These are phyloP conservation scores for Bipolaris bicolor DNA, from an alignment of 2,329 filamentous ascomycete species.

Conservation along the genomic window DNA sequence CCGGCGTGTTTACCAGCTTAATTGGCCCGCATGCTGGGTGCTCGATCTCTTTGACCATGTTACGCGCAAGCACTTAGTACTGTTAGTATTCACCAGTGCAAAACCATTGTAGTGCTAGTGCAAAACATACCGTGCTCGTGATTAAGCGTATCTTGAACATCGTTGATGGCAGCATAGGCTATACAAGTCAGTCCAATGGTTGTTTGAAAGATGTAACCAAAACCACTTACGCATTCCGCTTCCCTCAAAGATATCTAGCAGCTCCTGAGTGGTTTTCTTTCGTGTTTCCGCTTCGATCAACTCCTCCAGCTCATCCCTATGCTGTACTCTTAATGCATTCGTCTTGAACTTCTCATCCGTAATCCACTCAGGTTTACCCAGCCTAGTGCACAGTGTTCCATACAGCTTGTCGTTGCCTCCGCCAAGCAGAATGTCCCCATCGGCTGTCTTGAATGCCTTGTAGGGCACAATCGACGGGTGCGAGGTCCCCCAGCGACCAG, in stretches of 20 bases:
- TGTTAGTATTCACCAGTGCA: conserved; percentile 7
- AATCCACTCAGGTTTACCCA: conserved; percentile 65
- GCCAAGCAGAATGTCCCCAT: conserved; percentile 68
- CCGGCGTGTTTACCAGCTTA: conserved; percentile 89
- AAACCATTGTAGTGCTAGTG: not conserved
- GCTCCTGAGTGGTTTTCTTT: conserved; percentile 82
- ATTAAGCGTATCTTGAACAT: conserved; percentile 81
- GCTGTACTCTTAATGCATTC: conserved; percentile 65
- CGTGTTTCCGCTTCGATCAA: conserved; percentile 78
- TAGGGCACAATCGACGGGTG: conserved; percentile 99
- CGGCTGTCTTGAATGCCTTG: conserved; percentile 73
- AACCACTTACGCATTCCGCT: conserved; percentile 72
- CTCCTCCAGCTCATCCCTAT: conserved; percentile 78
- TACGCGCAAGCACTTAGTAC: conserved; percentile 67
- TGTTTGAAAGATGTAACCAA: not conserved
- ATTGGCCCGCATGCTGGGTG: conserved; percentile 84
- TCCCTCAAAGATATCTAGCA: conserved; percentile 86
- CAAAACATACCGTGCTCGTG: conserved; percentile 74
- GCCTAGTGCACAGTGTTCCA: conserved; percentile 63
- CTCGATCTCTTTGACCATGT: conserved; percentile 89
- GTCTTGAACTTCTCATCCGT: conserved; percentile 63
- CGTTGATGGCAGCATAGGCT: conserved; percentile 90
- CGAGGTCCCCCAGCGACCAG: conserved; percentile 92
- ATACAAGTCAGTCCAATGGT: conserved; percentile 11
- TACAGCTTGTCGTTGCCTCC: conserved; percentile 69